Evolutionary conservation across 768 basidiomycete genomes (phyloP).

Genomic region (Leccinum olivaceopallidum): DNA sequence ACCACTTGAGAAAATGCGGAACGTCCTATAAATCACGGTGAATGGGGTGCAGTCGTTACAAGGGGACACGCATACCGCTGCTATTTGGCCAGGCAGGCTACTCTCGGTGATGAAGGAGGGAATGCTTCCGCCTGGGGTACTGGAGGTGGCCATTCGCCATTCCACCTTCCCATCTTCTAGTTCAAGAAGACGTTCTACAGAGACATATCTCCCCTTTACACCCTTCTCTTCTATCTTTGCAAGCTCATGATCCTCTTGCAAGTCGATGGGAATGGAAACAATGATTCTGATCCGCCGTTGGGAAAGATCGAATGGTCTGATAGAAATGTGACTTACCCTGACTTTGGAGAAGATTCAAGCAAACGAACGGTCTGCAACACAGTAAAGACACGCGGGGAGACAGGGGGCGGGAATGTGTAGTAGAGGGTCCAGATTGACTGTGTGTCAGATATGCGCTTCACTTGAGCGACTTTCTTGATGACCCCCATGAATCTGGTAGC

Average conservation of each 20-base stretch:
- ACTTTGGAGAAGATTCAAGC: slow-evolving; percentile 48
- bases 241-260: slow-evolving; percentile 57
- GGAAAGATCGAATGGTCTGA: not conserved
- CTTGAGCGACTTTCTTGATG: slow-evolving; percentile 59
- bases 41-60: not conserved
- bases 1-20: slow-evolving; percentile 70
- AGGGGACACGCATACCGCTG: slow-evolving; percentile 42
- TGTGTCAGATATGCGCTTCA: slow-evolving; percentile 64
- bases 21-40: slow-evolving; percentile 53
- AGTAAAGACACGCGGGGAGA: slow-evolving; percentile 76
- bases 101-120: slow-evolving; percentile 64
- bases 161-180: slow-evolving; percentile 64
- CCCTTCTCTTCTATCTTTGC: slow-evolving; percentile 63
- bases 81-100: slow-evolving; percentile 61
- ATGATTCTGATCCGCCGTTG: slow-evolving; percentile 26
- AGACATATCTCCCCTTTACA: slow-evolving; percentile 66
- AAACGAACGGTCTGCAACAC: slow-evolving; percentile 66
- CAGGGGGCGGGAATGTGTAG: slow-evolving; percentile 70
- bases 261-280: slow-evolving; percentile 70
- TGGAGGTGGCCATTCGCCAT: slow-evolving; percentile 82
- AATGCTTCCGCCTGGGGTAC: slow-evolving; percentile 67
- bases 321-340: slow-evolving; percentile 48
- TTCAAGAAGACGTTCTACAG: slow-evolving; percentile 66
- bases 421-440: slow-evolving; percentile 70
- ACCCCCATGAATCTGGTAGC: slow-evolving; percentile 59